Evolutionary conservation across 2,329 filamentous ascomycete species (phyloP).

Genomic region (Bipolaris bicolor): DNA sequence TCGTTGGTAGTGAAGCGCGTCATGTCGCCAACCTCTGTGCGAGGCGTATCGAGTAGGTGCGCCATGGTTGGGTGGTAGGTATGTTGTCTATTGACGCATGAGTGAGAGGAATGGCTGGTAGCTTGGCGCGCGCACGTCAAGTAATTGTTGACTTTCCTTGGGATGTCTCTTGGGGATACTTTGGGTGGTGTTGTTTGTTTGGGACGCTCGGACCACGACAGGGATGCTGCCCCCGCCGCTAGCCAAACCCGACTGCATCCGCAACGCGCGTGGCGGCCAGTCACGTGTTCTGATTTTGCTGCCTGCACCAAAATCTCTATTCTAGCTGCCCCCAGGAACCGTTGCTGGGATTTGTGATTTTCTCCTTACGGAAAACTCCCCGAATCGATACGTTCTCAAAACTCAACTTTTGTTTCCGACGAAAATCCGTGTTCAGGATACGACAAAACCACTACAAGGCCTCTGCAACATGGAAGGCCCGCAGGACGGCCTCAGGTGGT

Average conservation of each 20-base stretch:
- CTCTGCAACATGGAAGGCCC: conserved; percentile 39
- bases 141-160: conserved; percentile 11
- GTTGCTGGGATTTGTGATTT: not conserved
- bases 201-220: conserved; percentile 21
- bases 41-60: conserved; percentile 77
- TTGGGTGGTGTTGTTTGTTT: conserved; percentile 32
- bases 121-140: conserved; percentile 22
- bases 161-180: conserved; percentile 16
- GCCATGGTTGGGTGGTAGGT: conserved; percentile 47
- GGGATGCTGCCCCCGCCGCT: conserved; percentile 11
- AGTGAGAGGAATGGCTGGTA: conserved; percentile 33
- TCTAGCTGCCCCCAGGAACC: not conserved
- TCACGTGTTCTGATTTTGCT: conserved; percentile 30
- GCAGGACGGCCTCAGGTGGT: conserved; percentile 67
- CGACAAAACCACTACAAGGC: not conserved
- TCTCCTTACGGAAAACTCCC: not conserved
- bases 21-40: conserved; percentile 81
- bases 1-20: conserved; percentile 71
- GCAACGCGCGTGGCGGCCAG: conserved; percentile 20
- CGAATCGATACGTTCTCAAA: not conserved
- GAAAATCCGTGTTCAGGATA: too few species aligned
- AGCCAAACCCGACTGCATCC: conserved; percentile 22
- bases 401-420: not conserved
- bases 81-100: conserved; percentile 35
- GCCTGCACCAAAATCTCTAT: conserved; percentile 10